phyloP scores from a whole-genome alignment of 352 stramenopile species.

The Sclerospora graminicola region DNA sequence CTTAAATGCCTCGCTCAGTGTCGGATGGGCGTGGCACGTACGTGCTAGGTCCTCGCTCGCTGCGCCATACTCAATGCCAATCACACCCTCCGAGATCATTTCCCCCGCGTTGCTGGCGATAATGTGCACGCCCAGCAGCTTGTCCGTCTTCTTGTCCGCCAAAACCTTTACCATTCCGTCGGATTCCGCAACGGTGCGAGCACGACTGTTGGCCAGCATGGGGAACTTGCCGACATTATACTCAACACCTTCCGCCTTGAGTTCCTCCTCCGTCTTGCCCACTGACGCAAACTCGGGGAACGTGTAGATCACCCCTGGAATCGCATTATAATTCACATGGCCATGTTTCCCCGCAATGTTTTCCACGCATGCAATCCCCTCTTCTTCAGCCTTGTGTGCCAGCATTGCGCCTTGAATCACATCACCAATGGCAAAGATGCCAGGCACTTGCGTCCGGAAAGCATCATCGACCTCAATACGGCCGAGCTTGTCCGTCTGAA shows the following conservation, averaged over 20 bases:
- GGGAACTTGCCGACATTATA: slow-evolving; percentile 98
- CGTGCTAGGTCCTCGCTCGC: slow-evolving; percentile 97
- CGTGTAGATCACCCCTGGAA: slow-evolving; percentile 98
- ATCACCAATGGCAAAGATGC: slow-evolving; percentile 96
- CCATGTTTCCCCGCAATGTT: slow-evolving; percentile 94
- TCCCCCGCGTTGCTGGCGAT: slow-evolving; percentile 98
- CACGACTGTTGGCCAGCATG: slow-evolving; percentile 96
- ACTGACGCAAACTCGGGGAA: slow-evolving; percentile 94
- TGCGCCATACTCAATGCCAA: slow-evolving; percentile 98
- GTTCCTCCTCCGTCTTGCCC: slow-evolving; percentile 96
- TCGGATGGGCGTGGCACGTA: slow-evolving; percentile 97
- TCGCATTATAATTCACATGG: slow-evolving; percentile 99
- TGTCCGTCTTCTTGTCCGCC: slow-evolving; percentile 95
- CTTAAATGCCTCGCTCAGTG: slow-evolving; percentile 98
- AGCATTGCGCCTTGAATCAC: slow-evolving; percentile 98
- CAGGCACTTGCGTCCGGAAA: slow-evolving; percentile 91
- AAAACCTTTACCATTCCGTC: slow-evolving; percentile 98
- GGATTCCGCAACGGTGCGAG: slow-evolving; percentile 87
- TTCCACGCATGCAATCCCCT: slow-evolving; percentile 96
- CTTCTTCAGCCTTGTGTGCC: slow-evolving; percentile 99
- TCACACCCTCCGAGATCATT: slow-evolving; percentile 98
- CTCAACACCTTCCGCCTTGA: slow-evolving; percentile 90
- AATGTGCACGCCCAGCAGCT: slow-evolving; percentile 98
- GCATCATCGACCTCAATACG: slow-evolving; percentile 96
- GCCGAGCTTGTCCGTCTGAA: slow-evolving; percentile 94